Evolutionary conservation across 208 protist species (phyloP), one percentile per base, ranked within the genome.

Genomic region (Herpetomonas samuelpessoai): DNA sequence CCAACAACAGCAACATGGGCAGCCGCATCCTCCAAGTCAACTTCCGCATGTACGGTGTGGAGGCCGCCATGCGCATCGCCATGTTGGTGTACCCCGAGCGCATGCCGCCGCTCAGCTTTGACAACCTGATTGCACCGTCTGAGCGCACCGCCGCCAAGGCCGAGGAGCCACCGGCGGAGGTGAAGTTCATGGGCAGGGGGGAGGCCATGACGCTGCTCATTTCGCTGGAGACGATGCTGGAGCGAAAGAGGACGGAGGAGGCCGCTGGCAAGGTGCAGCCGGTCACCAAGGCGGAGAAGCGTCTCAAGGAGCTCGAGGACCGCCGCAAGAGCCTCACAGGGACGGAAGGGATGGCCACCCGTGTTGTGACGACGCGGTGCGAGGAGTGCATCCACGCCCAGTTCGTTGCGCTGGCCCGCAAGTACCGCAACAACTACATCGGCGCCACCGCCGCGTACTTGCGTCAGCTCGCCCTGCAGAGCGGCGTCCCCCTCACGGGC

Each of bases 161-260:
- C 2, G 56, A 60, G 49, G 35, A 38, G 18, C 59, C 65, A 39
- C 56, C 54, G 60, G 66, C 45, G 55, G 62, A 70, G 21, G 57
- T 87, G 25, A 87, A 87, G 68, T 52, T 61, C 25, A 85, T 92
- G 80, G 61, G 50, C 28, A 73, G 79, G 10, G 72, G 79, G 10
- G 88, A 92, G 70, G 88, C 81, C 14, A 83, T 90, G 74, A 79
- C 81, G 53, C 76, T 95, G 46, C 71, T 95, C 14, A 87, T 95
- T 48, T 81, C 76, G 2, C 77, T 95, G 16, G 85, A 92, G 74
- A 75, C 76, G 52, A 53, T 95, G 69, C 71, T 90, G 22, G 84
- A 95, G 73, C 81, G 88, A 22, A 77, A 65, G 18, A 62, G 73
- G 2, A 46, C 47, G 35, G 60, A 79, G 56, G 65, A 76, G 56